Percentiles rank a stretch among this genome's conserved stretches.
Conservation (phyloP, 2,329 filamentous ascomycete genomes). For the Hypoxylon rubiginosum region DNA sequence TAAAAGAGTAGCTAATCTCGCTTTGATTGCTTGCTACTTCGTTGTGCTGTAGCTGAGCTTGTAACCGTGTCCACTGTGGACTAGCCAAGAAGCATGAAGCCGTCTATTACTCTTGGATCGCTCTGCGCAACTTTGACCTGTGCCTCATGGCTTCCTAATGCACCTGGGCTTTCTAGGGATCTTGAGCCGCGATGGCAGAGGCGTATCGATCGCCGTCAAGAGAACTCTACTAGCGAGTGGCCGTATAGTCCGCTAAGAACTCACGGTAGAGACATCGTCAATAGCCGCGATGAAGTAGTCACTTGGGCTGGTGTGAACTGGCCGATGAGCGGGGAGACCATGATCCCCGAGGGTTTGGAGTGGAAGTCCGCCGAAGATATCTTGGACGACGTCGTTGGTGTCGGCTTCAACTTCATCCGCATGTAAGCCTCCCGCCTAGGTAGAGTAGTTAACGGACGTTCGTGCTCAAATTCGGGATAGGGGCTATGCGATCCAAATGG, state of each 20-base stretch:
- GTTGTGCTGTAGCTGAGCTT: constrained; percentile 2
- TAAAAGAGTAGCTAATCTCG: constrained; percentile 27
- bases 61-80: constrained; percentile 15
- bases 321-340: constrained; percentile 61
- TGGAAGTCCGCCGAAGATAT: constrained; percentile 65
- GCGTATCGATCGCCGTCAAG: constrained; percentile 24
- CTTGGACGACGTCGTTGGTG: constrained; percentile 61
- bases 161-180: constrained; percentile 21
- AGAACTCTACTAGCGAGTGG: constrained; percentile 47
- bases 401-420: constrained; percentile 69
- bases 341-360: constrained; percentile 69
- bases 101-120: constrained; percentile 26
- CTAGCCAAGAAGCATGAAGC: constrained; percentile 37
- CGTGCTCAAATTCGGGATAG: constrained; percentile 36
- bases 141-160: constrained; percentile 38
- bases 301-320: constrained; percentile 56
- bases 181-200: constrained; percentile 30
- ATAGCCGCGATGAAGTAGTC: constrained; percentile 53
- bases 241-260: constrained; percentile 58
- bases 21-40: constrained; percentile 4
- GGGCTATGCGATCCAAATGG: constrained; percentile 69
- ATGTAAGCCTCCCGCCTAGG: constrained; percentile 50
- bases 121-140: constrained; percentile 33
- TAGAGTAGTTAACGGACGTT: background rate
- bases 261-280: constrained; percentile 55